Conservation (phyloP, 1,284 basidiomycete species). For the Rhodotorula sp. region DNA sequence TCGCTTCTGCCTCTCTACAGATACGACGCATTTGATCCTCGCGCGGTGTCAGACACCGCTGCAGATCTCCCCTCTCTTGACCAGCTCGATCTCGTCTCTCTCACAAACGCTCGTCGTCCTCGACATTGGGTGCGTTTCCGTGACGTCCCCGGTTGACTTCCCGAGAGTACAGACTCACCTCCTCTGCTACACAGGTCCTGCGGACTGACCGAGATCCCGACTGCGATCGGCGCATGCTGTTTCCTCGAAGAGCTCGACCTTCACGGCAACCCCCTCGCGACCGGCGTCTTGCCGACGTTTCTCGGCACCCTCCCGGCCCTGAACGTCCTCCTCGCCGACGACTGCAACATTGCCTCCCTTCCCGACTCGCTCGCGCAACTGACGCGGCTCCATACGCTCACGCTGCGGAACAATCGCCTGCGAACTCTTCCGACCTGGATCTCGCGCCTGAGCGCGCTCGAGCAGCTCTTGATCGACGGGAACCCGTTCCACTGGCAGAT, state of each 20-base stretch:
- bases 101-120: conserved; percentile 75
- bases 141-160: not conserved
- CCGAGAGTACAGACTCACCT: not conserved
- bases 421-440: conserved; percentile 91
- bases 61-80: conserved; percentile 70
- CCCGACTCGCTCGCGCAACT: conserved; percentile 65
- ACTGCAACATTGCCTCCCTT: conserved; percentile 63
- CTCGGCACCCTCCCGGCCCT: conserved; percentile 72
- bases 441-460: conserved; percentile 71
- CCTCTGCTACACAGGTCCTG: not conserved
- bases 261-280: conserved; percentile 76
- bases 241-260: conserved; percentile 91
- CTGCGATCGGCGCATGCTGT: conserved; percentile 61
- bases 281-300: conserved; percentile 72
- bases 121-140: conserved; percentile 64
- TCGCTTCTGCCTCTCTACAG: conserved; percentile 51
- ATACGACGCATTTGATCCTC: conserved; percentile 84
- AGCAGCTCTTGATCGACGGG: conserved; percentile 83
- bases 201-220: conserved; percentile 75
- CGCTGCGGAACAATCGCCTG: conserved; percentile 73
- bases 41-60: conserved; percentile 72
- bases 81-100: conserved; percentile 66
- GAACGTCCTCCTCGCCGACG: conserved; percentile 84
- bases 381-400: conserved; percentile 55
- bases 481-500: conserved; percentile 92